Conservation (phyloP, 768 basidiomycete genomes). For the Pisolithus albus region DNA sequence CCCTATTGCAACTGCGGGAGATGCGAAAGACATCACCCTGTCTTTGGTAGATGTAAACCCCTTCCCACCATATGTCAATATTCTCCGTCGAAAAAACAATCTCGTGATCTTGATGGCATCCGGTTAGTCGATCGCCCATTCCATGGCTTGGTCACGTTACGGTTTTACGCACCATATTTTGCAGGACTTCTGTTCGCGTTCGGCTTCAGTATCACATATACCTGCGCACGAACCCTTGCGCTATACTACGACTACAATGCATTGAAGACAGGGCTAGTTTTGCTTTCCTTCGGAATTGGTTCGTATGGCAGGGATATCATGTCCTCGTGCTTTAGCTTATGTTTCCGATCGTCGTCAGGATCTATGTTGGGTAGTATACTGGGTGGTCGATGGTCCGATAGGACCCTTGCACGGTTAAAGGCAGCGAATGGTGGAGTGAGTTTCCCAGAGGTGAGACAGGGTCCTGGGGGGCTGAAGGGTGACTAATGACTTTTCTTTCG, state of each 20-base stretch:
- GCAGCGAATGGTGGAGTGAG: slow-evolving; percentile 40
- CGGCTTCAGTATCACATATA: slow-evolving; percentile 65
- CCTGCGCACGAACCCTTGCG: slow-evolving; percentile 65
- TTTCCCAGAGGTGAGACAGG: slow-evolving; percentile 55
- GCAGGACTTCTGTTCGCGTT: slow-evolving; percentile 13
- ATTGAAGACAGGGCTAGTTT: slow-evolving; percentile 68
- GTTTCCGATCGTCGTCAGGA: slow-evolving; percentile 22
- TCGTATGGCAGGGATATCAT: slow-evolving; percentile 8
- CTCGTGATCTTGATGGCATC: slow-evolving; percentile 42
- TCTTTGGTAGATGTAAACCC: slow-evolving; percentile 70
- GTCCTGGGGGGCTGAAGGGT: too few species aligned
- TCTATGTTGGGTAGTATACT: slow-evolving; percentile 47
- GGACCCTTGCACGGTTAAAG: slow-evolving; percentile 39
- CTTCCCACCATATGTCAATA: slow-evolving; percentile 50
- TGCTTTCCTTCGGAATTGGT: slow-evolving; percentile 72
- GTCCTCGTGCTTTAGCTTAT: background rate
- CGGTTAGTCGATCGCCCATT: slow-evolving; percentile 16
- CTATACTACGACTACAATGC: slow-evolving; percentile 61
- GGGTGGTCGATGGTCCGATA: slow-evolving; percentile 59
- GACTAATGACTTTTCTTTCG: background rate
- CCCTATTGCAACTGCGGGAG: slow-evolving; percentile 6
- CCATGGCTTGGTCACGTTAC: background rate
- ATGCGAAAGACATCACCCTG: slow-evolving; percentile 39
- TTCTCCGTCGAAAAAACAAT: slow-evolving; percentile 63
- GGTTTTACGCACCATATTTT: background rate